Evolutionary conservation across 768 basidiomycete genomes (phyloP).

Genomic region (Sporobolomyces phaffii): DNA sequence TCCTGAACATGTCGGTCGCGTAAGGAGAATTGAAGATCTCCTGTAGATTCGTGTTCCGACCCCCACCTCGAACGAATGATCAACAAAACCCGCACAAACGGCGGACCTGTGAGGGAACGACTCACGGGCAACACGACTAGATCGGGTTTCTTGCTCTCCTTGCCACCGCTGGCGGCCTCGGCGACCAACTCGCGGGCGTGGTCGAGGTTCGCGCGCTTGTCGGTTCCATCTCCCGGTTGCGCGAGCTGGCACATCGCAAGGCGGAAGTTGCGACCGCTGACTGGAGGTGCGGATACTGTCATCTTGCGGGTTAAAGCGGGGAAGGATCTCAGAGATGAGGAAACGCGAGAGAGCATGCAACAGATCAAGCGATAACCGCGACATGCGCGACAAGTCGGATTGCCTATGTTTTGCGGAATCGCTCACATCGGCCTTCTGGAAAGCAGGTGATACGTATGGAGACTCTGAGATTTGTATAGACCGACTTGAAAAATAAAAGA

Average conservation of each 20-base stretch:
- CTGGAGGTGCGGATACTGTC: slow-evolving; percentile 9
- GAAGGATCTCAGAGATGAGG: background rate
- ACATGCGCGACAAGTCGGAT: too few species aligned
- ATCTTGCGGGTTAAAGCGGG: slow-evolving; percentile 3
- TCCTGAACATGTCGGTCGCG: slow-evolving; percentile 40
- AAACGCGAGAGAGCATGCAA: slow-evolving; percentile 17
- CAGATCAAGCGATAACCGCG: background rate
- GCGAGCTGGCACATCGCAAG: slow-evolving; percentile 80
- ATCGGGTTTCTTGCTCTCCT: slow-evolving; percentile 61
- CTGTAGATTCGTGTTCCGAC: slow-evolving; percentile 9
- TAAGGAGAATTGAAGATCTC: slow-evolving; percentile 52
- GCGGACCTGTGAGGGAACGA: slow-evolving; percentile 48
- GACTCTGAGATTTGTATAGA: too few species aligned
- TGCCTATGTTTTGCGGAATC: too few species aligned
- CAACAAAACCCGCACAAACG: too few species aligned
- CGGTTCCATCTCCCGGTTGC: slow-evolving; percentile 51
- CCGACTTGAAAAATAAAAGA: too few species aligned
- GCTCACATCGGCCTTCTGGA: too few species aligned
- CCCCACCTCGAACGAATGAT: background rate
- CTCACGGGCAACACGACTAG: slow-evolving; percentile 84
- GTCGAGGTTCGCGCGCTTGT: slow-evolving; percentile 69
- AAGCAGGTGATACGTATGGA: too few species aligned
- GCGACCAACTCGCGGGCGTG: slow-evolving; percentile 67
- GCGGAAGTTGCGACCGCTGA: slow-evolving; percentile 56
- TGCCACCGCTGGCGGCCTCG: slow-evolving; percentile 58